Percentiles rank a stretch among this genome's conserved stretches.
Conservation (phyloP, 169 alveolate genomes). For the Amoebophrya sp. region DNA sequence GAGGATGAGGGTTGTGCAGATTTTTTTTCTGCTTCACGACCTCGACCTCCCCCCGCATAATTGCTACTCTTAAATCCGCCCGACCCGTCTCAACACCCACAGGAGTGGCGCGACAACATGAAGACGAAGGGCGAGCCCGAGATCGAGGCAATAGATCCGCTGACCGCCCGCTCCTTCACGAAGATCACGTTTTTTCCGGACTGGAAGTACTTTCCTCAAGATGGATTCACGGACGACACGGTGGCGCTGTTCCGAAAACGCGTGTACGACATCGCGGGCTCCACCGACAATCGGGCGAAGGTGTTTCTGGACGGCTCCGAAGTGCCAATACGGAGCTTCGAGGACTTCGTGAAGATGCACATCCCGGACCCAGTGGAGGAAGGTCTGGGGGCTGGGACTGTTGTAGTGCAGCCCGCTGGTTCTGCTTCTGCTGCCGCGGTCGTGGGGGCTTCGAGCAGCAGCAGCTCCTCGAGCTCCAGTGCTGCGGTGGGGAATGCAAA, state of each 20-base stretch:
- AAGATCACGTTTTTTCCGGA: conserved; percentile 87
- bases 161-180: neutral
- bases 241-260: conserved; percentile 75
- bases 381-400: too few relatives aligned
- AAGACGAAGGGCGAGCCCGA: neutral
- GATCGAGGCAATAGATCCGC: neutral
- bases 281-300: conserved; percentile 54
- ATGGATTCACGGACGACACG: conserved; percentile 4
- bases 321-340: conserved; percentile 71
- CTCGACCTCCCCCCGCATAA: too few relatives aligned
- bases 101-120: conserved; percentile 11
- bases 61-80: neutral
- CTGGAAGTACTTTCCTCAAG: conserved; percentile 30
- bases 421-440: too few relatives aligned
- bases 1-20: neutral
- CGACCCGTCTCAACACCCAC: neutral
- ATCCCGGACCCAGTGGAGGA: conserved; percentile 22
- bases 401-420: too few relatives aligned
- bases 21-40: neutral
- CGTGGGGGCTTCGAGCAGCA: too few relatives aligned
- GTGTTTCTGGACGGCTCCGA: conserved; percentile 71
- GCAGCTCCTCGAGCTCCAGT: too few relatives aligned
- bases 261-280: conserved; percentile 95
- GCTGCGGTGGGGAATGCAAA: neutral
- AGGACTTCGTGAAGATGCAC: conserved; percentile 74